These are phyloP conservation scores for Trichoderma guizhouense DNA, from an alignment of 2,329 filamentous ascomycete species.

Conservation along the genomic window DNA sequence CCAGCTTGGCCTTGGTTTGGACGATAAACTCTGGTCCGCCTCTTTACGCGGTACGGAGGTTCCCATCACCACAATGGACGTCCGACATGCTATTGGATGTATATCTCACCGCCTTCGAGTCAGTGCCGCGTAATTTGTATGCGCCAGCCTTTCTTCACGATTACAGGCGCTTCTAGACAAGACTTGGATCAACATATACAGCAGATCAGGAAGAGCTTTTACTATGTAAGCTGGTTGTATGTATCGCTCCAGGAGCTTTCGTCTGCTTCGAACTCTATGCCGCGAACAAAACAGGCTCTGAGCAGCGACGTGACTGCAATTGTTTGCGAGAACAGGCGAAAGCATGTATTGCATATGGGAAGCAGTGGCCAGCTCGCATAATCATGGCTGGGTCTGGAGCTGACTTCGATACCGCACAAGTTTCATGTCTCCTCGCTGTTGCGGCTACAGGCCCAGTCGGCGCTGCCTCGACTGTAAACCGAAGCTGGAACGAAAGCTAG, in stretches of 20 bases:
- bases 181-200: background rate
- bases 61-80: background rate
- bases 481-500: background rate
- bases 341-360: background rate
- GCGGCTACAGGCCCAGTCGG: background rate
- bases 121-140: background rate
- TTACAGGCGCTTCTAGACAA: background rate
- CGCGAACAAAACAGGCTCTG: background rate
- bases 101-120: background rate
- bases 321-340: background rate
- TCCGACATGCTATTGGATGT: background rate
- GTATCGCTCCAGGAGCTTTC: background rate
- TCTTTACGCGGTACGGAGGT: background rate
- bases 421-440: background rate
- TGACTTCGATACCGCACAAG: background rate
- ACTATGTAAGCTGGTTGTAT: background rate
- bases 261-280: background rate
- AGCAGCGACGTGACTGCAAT: background rate
- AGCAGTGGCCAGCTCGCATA: background rate
- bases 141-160: background rate
- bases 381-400: background rate
- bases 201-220: background rate
- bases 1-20: background rate
- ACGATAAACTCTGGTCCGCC: background rate
- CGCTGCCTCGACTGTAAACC: background rate